Evolutionary conservation across 75 land plant genomes (phyloP).

Genomic region (Sequoiadendron giganteum): DNA sequence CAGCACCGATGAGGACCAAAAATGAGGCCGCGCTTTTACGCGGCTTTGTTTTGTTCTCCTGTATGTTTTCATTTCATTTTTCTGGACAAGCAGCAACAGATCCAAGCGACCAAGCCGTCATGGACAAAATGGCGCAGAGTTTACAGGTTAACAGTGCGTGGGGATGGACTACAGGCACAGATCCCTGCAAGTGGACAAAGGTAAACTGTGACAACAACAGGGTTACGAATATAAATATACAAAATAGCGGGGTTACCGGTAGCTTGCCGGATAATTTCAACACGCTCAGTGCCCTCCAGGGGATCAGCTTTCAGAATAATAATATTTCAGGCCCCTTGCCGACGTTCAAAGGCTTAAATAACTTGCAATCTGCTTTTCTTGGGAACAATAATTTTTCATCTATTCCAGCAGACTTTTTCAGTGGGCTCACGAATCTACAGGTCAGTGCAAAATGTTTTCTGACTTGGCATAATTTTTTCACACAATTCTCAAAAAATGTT

Average conservation of each 20-base stretch:
- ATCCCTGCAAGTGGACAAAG: slow-evolving; percentile 24
- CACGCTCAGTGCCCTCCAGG: slow-evolving; percentile 40
- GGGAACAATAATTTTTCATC: slow-evolving; percentile 45
- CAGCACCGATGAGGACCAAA: neutral
- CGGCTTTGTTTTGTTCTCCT: neutral
- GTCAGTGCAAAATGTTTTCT: neutral
- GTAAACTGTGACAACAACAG: slow-evolving; percentile 9
- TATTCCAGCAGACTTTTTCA: slow-evolving; percentile 61
- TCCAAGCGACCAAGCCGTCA: slow-evolving; percentile 1
- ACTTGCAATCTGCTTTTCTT: slow-evolving; percentile 36
- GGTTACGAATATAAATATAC: slow-evolving; percentile 58
- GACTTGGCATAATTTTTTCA: neutral
- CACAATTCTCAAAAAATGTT: too few species aligned
- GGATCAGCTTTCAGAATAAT: slow-evolving; percentile 54
- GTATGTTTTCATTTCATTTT: neutral
- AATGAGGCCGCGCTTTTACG: neutral
- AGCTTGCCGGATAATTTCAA: slow-evolving; percentile 40
- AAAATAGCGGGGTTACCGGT: slow-evolving; percentile 33
- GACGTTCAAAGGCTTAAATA: slow-evolving; percentile 38
- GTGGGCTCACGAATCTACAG: slow-evolving; percentile 43
- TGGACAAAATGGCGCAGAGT: slow-evolving; percentile 9
- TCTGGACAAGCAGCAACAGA: slow-evolving; percentile 4
- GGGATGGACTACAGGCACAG: slow-evolving; percentile 4
- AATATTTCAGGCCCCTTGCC: slow-evolving; percentile 65
- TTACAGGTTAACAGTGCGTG: neutral